Base-by-base conservation (phyloP, 495 filamentous ascomycete genomes). In the Parathielavia hyrcaniae region DNA sequence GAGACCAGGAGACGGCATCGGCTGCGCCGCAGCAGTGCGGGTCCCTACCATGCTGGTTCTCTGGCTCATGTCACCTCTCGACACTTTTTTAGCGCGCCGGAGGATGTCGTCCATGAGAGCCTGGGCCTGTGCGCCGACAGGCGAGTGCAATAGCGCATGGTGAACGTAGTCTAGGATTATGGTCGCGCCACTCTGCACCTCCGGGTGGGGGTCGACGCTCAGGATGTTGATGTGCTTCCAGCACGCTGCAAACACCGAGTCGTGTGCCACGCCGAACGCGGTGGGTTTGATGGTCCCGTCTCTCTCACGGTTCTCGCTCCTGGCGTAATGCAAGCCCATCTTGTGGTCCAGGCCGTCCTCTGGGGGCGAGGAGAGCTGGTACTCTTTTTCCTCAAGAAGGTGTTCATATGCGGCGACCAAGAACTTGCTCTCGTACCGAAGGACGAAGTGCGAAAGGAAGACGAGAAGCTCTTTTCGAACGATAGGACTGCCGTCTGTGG, bases 171-270 rank as follows among this genome's bases (percentile, higher is more conserved):
- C 93, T 23, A 95, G 80, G 40, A 97, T 81, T 32, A 85, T 79
- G 13, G 80, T 81, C 8, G 90, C 93, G 69, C 90, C 85, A 62
- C 87, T 82, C 45, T 92, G 88, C 34, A 97, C 88, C 60, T 97
- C 91, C 10, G 93, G 93, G 67, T 96, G 91, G 22, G 93, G 92
- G 62, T 97, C 93, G 30, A 95, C 89, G 35, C 90, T 90, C 72
- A 97, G 75, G 44, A 91, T 86, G 36, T 97, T 77, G 46, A 96
- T 77, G 56, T 96, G 91, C 67, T 95, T 91, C 93, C 93, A 97
- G 55, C 95, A 86, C 1, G 91, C 86, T 10, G 88, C 86, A 69
- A 91, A 96, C 17, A 96, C 86, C 0, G 89, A 95, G 62, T 95
- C 90, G 30, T 86, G 84, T 12, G 91, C 90, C 12, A 96, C 67